phyloP scores from a whole-genome alignment of 345 rosid genomes.

The Firmiana major region DNA sequence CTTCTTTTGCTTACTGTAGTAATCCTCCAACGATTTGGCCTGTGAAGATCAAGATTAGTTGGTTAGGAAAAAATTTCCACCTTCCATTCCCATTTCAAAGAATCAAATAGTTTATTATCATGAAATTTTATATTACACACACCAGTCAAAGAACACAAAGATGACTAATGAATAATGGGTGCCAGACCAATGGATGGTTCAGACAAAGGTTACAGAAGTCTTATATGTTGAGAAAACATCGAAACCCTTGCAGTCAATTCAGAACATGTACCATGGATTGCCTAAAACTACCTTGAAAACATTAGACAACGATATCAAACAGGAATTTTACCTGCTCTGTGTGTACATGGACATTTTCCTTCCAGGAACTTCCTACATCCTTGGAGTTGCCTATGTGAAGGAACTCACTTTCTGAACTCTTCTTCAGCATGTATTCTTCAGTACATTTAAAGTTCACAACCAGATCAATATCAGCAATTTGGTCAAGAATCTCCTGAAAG shows the following conservation, averaged over 20 bases:
- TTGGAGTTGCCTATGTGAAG: constrained; percentile 27
- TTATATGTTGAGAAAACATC: not conserved
- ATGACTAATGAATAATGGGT: not conserved
- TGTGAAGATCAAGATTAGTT: constrained; percentile 21
- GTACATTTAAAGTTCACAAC: constrained; percentile 74
- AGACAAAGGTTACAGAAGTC: not conserved
- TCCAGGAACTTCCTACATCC: constrained; percentile 35
- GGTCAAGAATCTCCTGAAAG: constrained; percentile 82
- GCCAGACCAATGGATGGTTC: not conserved
- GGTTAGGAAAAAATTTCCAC: not conserved
- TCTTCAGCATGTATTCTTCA: constrained; percentile 39
- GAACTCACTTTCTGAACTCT: constrained; percentile 27
- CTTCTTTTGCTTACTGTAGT: constrained; percentile 72
- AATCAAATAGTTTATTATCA: not conserved
- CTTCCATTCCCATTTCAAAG: not conserved
- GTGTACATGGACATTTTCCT: constrained; percentile 39
- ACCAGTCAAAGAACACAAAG: not conserved
- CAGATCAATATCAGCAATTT: constrained; percentile 72
- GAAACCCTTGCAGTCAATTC: not conserved
- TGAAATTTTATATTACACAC: not conserved
- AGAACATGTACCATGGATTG: not conserved
- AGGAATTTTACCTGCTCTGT: constrained; percentile 51
- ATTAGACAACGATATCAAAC: not conserved
- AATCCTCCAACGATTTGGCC: constrained; percentile 80
- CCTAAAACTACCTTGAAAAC: not conserved